A percentile compares a stretch with the other conserved stretches of the same genome.
These are phyloP conservation scores for Stereocaulon alpinum DNA, from an alignment of 495 filamentous ascomycete genomes.

Conservation along the genomic window DNA sequence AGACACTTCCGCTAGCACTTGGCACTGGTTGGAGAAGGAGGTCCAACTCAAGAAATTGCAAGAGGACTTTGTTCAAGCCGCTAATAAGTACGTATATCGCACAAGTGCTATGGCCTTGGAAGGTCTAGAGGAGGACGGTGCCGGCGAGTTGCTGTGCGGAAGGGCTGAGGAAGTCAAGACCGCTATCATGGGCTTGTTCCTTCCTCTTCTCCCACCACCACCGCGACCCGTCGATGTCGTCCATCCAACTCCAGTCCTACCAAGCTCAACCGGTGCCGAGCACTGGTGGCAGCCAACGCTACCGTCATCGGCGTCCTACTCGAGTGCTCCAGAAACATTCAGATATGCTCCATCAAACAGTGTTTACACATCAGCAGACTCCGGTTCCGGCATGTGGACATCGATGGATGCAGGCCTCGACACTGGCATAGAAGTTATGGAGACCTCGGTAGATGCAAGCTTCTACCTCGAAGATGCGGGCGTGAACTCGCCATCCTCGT, in stretches of 20 bases:
- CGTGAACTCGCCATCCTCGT: slow-evolving; percentile 47
- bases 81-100: slow-evolving; percentile 95
- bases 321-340: slow-evolving; percentile 80
- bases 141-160: slow-evolving; percentile 83
- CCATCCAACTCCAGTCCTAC: slow-evolving; percentile 71
- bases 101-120: slow-evolving; percentile 84
- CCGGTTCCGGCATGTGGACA: slow-evolving; percentile 67
- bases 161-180: slow-evolving; percentile 90
- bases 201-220: slow-evolving; percentile 84
- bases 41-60: slow-evolving; percentile 93
- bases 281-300: slow-evolving; percentile 65
- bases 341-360: slow-evolving; percentile 84
- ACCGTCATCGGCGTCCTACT: slow-evolving; percentile 39
- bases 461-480: slow-evolving; percentile 11
- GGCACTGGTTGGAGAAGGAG: slow-evolving; percentile 97
- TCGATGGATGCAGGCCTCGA: slow-evolving; percentile 41
- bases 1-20: slow-evolving; percentile 78
- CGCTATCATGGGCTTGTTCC: slow-evolving; percentile 73
- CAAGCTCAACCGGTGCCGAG: slow-evolving; percentile 67
- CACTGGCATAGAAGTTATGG: background rate
- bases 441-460: slow-evolving; percentile 3
- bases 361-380: slow-evolving; percentile 61
- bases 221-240: slow-evolving; percentile 88
- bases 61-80: slow-evolving; percentile 92
- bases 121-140: slow-evolving; percentile 93